phyloP scores from a whole-genome alignment of 352 stramenopile genomes.

The Globisporangium paroecandrum region DNA sequence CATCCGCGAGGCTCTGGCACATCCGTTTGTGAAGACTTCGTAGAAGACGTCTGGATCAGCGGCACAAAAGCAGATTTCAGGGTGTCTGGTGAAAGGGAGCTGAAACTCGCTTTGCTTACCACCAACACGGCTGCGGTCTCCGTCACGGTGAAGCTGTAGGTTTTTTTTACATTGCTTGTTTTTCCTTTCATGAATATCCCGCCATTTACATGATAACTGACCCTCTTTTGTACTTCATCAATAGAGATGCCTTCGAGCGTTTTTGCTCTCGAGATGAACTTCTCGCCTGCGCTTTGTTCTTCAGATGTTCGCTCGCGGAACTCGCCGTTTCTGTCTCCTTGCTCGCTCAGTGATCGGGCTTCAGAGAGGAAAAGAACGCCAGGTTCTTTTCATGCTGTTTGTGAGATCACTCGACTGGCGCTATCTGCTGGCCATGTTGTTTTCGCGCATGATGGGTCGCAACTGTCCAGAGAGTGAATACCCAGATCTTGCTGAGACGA shows the following conservation, averaged over 20 bases:
- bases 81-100: neutral
- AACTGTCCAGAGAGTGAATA: neutral
- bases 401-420: neutral
- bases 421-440: neutral
- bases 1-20: slow-evolving; percentile 68
- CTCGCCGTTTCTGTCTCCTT: neutral
- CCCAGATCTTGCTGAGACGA: neutral
- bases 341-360: neutral
- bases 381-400: neutral
- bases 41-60: neutral
- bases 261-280: neutral
- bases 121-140: neutral
- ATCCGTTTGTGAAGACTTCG: slow-evolving; percentile 68
- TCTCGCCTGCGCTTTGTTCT: neutral
- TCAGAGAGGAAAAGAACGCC: neutral
- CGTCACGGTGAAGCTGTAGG: slow-evolving; percentile 15
- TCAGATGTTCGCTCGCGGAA: neutral
- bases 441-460: neutral
- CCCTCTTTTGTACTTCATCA: slow-evolving; percentile 9
- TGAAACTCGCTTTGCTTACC: neutral
- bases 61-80: neutral
- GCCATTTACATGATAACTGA: slow-evolving; percentile 11
- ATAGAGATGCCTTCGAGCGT: slow-evolving; percentile 7
- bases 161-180: slow-evolving; percentile 13
- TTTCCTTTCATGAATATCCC: slow-evolving; percentile 5